Conservation (phyloP, 1,284 basidiomycete species). For the Ceratorhiza oryzae-sativae region DNA sequence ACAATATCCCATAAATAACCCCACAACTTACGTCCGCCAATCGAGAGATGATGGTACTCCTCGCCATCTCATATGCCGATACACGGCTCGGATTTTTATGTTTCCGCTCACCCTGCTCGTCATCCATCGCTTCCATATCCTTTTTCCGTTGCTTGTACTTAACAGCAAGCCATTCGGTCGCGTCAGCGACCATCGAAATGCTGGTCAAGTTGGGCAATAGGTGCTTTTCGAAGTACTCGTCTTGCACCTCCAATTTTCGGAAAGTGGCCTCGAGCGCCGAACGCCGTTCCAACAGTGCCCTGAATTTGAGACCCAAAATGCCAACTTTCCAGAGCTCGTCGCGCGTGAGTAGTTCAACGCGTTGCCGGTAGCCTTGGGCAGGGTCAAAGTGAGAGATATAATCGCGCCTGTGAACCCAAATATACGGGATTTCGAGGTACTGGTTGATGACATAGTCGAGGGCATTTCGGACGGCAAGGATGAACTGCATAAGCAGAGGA, state of each 20-base stretch:
- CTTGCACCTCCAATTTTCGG: constrained; percentile 65
- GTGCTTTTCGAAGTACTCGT: constrained; percentile 76
- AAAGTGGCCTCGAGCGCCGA: constrained; percentile 71
- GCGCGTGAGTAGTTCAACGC: constrained; percentile 73
- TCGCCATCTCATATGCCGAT: constrained; percentile 84
- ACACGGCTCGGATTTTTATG: constrained; percentile 86
- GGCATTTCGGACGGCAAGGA: constrained; percentile 80
- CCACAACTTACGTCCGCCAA: constrained; percentile 69
- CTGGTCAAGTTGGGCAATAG: constrained; percentile 69
- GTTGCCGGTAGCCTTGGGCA: constrained; percentile 45
- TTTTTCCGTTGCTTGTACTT: constrained; percentile 82
- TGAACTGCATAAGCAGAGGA: constrained; percentile 71
- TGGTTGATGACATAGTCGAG: constrained; percentile 88
- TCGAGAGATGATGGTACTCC: constrained; percentile 77
- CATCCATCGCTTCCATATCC: constrained; percentile 74
- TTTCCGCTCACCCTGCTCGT: constrained; percentile 66
- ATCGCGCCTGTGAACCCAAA: constrained; percentile 94
- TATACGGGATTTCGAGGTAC: constrained; percentile 90
- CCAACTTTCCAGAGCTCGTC: constrained; percentile 90
- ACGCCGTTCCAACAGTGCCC: constrained; percentile 80
- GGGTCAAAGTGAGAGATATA: constrained; percentile 81
- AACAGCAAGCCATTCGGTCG: constrained; percentile 89
- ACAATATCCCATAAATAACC: constrained; percentile 13
- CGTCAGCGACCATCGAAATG: constrained; percentile 91
- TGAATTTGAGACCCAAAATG: constrained; percentile 82